Evolutionary conservation across 108 stramenopile species (phyloP).

Genomic region (Cyclotella choctawhatcheeana): DNA sequence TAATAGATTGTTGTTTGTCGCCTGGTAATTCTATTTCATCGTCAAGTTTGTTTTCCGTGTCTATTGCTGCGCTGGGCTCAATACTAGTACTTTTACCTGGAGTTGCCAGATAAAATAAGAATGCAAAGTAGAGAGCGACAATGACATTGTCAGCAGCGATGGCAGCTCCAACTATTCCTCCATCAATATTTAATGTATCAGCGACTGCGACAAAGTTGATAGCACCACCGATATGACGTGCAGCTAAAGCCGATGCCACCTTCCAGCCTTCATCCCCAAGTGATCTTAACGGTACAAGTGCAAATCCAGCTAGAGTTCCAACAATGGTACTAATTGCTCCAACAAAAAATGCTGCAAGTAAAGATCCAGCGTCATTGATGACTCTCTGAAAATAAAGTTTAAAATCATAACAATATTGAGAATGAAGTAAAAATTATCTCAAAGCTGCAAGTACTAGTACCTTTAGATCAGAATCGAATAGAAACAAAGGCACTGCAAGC

Average conservation of each 20-base stretch:
- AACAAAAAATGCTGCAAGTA: conserved; percentile 79
- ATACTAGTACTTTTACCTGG: conserved; percentile 36
- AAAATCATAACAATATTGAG: neutral
- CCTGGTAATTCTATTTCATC: conserved; percentile 45
- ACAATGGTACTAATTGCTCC: conserved; percentile 84
- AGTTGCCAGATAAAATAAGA: conserved; percentile 72
- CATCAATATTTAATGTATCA: conserved; percentile 75
- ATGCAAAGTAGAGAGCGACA: conserved; percentile 87
- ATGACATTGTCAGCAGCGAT: conserved; percentile 93
- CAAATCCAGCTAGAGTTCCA: conserved; percentile 79
- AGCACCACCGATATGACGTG: conserved; percentile 95
- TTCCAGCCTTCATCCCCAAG: conserved; percentile 79
- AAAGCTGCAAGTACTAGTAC: neutral
- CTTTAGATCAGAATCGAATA: conserved; percentile 86
- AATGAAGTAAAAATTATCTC: neutral
- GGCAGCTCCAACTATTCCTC: conserved; percentile 65
- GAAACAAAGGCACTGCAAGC: conserved; percentile 87
- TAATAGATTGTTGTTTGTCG: conserved; percentile 21
- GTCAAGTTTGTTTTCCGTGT: conserved; percentile 17
- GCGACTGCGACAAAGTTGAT: conserved; percentile 94
- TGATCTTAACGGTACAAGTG: conserved; percentile 66
- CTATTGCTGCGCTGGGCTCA: conserved; percentile 9
- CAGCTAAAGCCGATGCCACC: conserved; percentile 86
- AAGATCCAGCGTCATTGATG: conserved; percentile 73
- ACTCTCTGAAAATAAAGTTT: conserved; percentile 57